phyloP scores from a whole-genome alignment of 306 rosid species.

The Malus sieversii region DNA sequence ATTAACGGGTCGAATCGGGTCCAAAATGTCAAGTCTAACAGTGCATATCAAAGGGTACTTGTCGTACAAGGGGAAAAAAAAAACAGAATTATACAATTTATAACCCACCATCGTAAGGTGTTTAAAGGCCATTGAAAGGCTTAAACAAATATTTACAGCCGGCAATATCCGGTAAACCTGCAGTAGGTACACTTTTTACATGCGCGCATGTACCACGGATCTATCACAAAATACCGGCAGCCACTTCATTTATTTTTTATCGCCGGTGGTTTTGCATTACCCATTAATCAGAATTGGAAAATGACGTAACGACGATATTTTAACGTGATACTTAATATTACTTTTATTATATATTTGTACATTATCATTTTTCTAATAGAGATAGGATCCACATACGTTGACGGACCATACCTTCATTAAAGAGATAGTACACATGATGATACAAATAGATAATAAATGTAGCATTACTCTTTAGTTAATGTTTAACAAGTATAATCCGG shows the following conservation, averaged over 20 bases:
- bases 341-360: too few species aligned
- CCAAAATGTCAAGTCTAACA: too few species aligned
- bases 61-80: constrained; percentile 35
- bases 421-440: too few species aligned
- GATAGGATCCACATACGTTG: too few species aligned
- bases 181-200: constrained; percentile 26
- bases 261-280: constrained; percentile 22
- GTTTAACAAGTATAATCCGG: constrained; percentile 9
- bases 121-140: not conserved
- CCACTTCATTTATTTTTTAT: constrained; percentile 16
- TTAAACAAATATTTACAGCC: constrained; percentile 22
- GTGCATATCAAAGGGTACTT: constrained; percentile 7
- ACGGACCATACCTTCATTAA: too few species aligned
- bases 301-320: constrained; percentile 19
- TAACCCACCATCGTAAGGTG: constrained; percentile 9
- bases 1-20: too few species aligned
- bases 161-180: constrained; percentile 67
- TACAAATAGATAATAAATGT: too few species aligned
- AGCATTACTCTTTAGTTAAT: constrained; percentile 16
- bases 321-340: not conserved
- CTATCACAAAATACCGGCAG: constrained; percentile 58
- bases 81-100: not conserved
- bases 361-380: too few species aligned
- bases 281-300: constrained; percentile 32
- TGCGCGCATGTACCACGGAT: constrained; percentile 37